These are phyloP conservation scores for Pseudonitzschia delicatissima DNA, from an alignment of 108 stramenopile species.

Conservation along the genomic window DNA sequence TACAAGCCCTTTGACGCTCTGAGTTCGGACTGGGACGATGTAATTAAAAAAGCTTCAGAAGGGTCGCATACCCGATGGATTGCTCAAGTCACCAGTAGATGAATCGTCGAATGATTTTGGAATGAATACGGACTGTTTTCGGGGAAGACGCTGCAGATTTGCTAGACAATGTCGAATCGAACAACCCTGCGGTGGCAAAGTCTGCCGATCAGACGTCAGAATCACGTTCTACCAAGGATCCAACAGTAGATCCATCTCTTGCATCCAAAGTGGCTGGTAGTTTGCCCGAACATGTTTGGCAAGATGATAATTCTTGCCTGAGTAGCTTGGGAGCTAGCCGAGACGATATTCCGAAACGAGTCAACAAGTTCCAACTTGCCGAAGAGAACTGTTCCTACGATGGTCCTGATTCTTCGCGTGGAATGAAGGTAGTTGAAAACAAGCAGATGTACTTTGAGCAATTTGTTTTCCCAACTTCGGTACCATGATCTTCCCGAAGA, in stretches of 20 bases:
- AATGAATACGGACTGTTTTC: not conserved
- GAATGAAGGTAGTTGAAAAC: conserved; percentile 50
- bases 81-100: conserved; percentile 5
- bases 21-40: conserved; percentile 27
- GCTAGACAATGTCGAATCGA: not conserved
- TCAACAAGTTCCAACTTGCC: conserved; percentile 45
- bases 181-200: not conserved
- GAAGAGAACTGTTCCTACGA: conserved; percentile 55
- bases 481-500: conserved; percentile 13
- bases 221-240: not conserved
- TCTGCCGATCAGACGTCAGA: not conserved
- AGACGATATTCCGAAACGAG: conserved; percentile 19
- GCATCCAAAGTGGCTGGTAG: not conserved
- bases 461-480: conserved; percentile 55
- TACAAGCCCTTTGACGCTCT: conserved; percentile 12
- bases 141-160: not conserved
- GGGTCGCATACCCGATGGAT: conserved; percentile 39
- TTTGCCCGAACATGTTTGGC: conserved; percentile 28
- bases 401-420: conserved; percentile 49
- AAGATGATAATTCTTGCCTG: conserved; percentile 34
- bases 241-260: not conserved
- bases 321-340: conserved; percentile 39
- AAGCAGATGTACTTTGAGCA: conserved; percentile 66
- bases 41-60: conserved; percentile 22
- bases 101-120: not conserved